phyloP scores from a whole-genome alignment of 2,329 filamentous ascomycete genomes.

The Trichoderma sp. region DNA sequence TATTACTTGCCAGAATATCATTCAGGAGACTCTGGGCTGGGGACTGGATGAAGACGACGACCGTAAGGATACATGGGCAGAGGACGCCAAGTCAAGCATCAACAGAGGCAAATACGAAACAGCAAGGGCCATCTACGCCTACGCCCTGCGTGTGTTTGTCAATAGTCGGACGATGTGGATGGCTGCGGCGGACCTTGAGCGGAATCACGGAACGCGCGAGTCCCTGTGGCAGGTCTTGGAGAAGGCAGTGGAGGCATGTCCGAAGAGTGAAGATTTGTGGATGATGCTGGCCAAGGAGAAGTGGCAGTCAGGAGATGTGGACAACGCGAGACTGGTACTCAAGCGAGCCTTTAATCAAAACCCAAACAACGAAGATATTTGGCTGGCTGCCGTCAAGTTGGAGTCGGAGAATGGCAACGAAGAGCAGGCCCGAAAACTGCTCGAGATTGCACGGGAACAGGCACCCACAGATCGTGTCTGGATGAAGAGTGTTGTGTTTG shows the following conservation, averaged over 20 bases:
- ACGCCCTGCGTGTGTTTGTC: constrained; percentile 84
- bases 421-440: constrained; percentile 77
- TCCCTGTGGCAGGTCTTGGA: constrained; percentile 83
- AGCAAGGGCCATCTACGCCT: constrained; percentile 89
- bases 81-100: constrained; percentile 84
- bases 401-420: constrained; percentile 87
- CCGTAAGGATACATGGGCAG: constrained; percentile 92
- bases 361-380: constrained; percentile 96
- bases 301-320: constrained; percentile 83
- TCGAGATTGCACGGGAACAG: constrained; percentile 80
- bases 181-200: constrained; percentile 86
- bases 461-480: constrained; percentile 95
- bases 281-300: constrained; percentile 95
- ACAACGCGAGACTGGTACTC: constrained; percentile 82
- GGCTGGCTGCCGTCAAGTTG: constrained; percentile 93
- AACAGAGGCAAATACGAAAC: constrained; percentile 83
- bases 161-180: constrained; percentile 88
- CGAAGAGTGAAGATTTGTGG: constrained; percentile 89
- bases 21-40: constrained; percentile 91
- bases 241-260: constrained; percentile 91
- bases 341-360: constrained; percentile 92
- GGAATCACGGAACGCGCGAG: constrained; percentile 82
- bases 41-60: constrained; percentile 94
- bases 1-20: constrained; percentile 84
- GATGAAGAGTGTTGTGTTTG: constrained; percentile 94